phyloP scores from a whole-genome alignment of 495 filamentous ascomycete species.

The Annulohypoxylon nitens region DNA sequence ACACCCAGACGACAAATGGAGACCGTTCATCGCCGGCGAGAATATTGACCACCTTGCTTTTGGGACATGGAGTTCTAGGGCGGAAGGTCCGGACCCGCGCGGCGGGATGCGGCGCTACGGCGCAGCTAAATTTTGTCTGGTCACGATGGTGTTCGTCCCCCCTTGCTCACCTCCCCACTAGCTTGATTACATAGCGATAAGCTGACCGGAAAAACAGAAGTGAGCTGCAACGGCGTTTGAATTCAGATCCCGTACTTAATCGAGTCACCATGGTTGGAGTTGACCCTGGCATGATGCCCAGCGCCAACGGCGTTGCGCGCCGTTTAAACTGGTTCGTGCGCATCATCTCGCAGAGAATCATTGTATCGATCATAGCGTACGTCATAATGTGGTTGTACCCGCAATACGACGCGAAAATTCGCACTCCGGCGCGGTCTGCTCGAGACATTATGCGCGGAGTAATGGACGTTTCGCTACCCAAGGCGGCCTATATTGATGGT shows the following conservation, averaged over 20 bases:
- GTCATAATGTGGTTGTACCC: conserved; percentile 8
- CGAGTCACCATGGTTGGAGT: background rate
- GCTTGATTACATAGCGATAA: background rate
- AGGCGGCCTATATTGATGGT: conserved; percentile 2
- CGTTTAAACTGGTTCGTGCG: background rate
- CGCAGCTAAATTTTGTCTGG: conserved; percentile 23
- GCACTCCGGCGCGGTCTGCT: background rate
- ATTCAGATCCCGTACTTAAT: conserved; percentile 2
- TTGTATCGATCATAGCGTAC: conserved; percentile 1
- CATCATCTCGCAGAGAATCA: background rate
- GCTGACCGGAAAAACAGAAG: conserved; percentile 4
- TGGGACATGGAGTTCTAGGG: conserved; percentile 16
- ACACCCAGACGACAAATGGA: conserved; percentile 20
- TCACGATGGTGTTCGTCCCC: conserved; percentile 14
- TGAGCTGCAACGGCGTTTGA: conserved; percentile 10
- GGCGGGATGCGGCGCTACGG: conserved; percentile 19
- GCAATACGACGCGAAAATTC: background rate
- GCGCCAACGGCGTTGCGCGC: background rate
- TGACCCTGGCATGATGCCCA: background rate
- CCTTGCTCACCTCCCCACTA: background rate
- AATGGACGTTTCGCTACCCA: conserved; percentile 1
- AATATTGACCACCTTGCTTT: conserved; percentile 11
- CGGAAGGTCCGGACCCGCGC: background rate
- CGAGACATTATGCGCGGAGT: background rate
- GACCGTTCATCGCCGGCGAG: conserved; percentile 5